Evolutionary conservation across 2,329 filamentous ascomycete genomes (phyloP).

Genomic region (Waltergamsia citrina): DNA sequence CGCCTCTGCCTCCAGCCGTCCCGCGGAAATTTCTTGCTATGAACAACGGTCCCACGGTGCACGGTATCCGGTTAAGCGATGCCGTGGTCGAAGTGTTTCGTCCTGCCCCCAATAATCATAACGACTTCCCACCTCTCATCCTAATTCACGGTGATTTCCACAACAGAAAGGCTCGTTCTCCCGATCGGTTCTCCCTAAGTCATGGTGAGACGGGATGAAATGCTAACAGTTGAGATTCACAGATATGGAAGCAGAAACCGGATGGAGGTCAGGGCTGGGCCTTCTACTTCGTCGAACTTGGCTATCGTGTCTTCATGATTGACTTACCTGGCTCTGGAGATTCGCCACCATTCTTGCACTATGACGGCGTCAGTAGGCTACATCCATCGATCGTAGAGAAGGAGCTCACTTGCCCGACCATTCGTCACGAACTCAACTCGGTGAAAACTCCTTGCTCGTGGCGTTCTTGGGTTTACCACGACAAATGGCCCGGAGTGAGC

Average conservation of each 20-base stretch:
- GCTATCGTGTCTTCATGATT: constrained; percentile 31
- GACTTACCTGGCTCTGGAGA: constrained; percentile 31
- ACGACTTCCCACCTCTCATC: background rate
- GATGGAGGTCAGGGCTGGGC: constrained; percentile 31
- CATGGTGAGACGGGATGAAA: no score
- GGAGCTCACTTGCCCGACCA: background rate
- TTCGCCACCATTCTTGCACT: constrained; percentile 5
- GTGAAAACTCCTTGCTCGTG: background rate
- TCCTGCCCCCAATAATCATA: background rate
- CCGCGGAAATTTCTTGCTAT: no score
- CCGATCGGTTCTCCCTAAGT: no score
- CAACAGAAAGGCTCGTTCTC: no score
- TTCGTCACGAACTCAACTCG: no score
- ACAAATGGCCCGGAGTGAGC: constrained; percentile 28
- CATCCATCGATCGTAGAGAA: background rate
- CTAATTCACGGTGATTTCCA: constrained; percentile 2
- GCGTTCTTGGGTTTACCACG: constrained; percentile 8
- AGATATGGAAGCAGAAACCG: constrained; percentile 1
- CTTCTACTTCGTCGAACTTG: constrained; percentile 28
- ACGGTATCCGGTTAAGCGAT: background rate
- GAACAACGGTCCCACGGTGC: no score
- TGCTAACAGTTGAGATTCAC: no score
- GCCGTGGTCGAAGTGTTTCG: background rate
- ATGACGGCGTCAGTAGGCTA: background rate
- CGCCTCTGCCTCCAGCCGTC: no score